Evolutionary conservation across 495 filamentous ascomycete species (phyloP).

Genomic region (Hypoxylon rickii): DNA sequence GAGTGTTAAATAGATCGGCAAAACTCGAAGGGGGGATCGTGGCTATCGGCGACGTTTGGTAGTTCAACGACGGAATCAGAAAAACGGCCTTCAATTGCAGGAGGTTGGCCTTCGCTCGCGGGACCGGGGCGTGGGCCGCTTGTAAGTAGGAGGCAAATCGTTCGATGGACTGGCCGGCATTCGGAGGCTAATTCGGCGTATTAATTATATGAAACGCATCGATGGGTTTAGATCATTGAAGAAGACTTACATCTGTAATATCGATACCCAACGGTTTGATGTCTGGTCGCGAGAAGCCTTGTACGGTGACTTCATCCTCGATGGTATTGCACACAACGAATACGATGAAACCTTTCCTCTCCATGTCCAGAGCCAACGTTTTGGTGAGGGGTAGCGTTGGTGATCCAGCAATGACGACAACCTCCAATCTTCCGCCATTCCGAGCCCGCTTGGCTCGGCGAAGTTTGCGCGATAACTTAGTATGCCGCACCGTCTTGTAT

Average conservation of each 20-base stretch:
- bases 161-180: constrained; percentile 63
- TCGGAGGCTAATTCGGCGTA: constrained; percentile 43
- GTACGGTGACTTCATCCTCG: constrained; percentile 82
- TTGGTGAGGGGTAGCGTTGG: constrained; percentile 78
- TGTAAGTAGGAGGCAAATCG: constrained; percentile 69
- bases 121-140: constrained; percentile 70
- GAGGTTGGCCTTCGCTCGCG: constrained; percentile 71
- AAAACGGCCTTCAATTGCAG: constrained; percentile 78
- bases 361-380: constrained; percentile 81
- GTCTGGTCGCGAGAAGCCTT: constrained; percentile 74
- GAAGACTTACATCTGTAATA: constrained; percentile 66
- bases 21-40: constrained; percentile 80
- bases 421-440: constrained; percentile 87
- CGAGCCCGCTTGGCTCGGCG: constrained; percentile 74
- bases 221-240: background rate
- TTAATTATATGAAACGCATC: constrained; percentile 24
- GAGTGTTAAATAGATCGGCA: constrained; percentile 87
- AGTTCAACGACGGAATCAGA: constrained; percentile 72
- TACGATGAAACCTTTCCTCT: constrained; percentile 90
- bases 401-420: constrained; percentile 86
- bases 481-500: constrained; percentile 67
- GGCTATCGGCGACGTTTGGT: constrained; percentile 76
- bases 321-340: constrained; percentile 79
- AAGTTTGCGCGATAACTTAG: constrained; percentile 62
- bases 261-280: constrained; percentile 83